These are phyloP conservation scores for Lomentospora prolificans DNA, from an alignment of 2,329 filamentous ascomycete species.

Conservation along the genomic window DNA sequence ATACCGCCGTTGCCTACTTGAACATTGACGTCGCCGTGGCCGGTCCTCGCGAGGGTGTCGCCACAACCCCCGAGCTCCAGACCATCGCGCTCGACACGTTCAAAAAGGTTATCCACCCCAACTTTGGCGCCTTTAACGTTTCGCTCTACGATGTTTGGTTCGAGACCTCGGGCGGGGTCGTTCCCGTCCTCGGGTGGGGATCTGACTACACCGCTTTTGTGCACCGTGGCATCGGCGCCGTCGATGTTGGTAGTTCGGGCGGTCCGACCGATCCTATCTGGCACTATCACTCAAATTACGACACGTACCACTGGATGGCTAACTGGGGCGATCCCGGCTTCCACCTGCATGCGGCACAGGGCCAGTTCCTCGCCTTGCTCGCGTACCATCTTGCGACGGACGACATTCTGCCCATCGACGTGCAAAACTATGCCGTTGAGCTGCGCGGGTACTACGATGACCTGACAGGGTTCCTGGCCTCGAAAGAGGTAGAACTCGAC, in stretches of 20 bases:
- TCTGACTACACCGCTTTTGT: constrained; percentile 61
- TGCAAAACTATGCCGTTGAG: constrained; percentile 29
- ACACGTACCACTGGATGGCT: constrained; percentile 77
- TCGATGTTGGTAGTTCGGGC: constrained; percentile 42
- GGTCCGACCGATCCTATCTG: constrained; percentile 45
- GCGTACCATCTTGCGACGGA: constrained; percentile 27
- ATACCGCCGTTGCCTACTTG: constrained; percentile 64
- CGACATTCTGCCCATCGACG: constrained; percentile 28
- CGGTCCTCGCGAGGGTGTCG: constrained; percentile 47
- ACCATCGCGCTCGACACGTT: constrained; percentile 53
- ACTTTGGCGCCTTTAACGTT: constrained; percentile 42
- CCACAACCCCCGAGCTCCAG: constrained; percentile 58
- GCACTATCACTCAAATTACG: constrained; percentile 78
- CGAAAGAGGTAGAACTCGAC: constrained; percentile 24
- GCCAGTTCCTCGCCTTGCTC: constrained; percentile 34
- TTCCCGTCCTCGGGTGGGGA: constrained; percentile 52
- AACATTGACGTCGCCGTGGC: constrained; percentile 64
- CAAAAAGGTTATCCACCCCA: constrained; percentile 45
- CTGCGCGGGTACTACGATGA: constrained; percentile 28
- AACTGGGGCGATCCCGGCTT: constrained; percentile 60
- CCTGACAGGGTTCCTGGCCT: constrained; percentile 22
- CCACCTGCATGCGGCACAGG: constrained; percentile 48
- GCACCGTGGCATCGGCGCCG: constrained; percentile 37
- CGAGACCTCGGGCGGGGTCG: constrained; percentile 20
- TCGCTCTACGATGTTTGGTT: constrained; percentile 32